A percentile compares a stretch with the other conserved stretches of the same genome.
Evolutionary conservation across 106 monocot species (phyloP).

Genomic region (Agapanthus africanus): DNA sequence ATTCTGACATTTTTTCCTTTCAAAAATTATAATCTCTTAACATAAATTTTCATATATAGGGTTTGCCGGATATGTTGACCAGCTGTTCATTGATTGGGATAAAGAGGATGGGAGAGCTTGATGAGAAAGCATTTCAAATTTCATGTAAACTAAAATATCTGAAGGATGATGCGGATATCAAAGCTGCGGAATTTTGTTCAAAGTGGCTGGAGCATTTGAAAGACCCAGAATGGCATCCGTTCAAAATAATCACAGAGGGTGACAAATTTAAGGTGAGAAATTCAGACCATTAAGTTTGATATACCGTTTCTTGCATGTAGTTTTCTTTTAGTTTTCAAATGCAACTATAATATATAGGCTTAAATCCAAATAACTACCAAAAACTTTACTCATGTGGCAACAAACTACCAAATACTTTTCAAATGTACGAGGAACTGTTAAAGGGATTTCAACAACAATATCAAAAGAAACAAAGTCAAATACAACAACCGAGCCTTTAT

Average conservation of each 20-base stretch:
- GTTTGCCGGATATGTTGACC: constrained; percentile 22
- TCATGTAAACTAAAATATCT: constrained; percentile 27
- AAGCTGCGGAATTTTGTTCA: constrained; percentile 24
- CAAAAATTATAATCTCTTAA: neutral
- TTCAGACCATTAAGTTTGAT: too few relatives aligned
- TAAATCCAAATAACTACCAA: too few relatives aligned
- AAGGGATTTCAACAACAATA: too few relatives aligned
- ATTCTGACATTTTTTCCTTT: too few relatives aligned
- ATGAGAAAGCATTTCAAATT: constrained; percentile 31
- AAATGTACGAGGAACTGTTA: neutral
- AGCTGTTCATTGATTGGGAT: constrained; percentile 27
- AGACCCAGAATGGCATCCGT: constrained; percentile 52
- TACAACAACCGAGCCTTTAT: too few relatives aligned
- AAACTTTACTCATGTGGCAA: too few relatives aligned
- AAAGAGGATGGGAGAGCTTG: constrained; percentile 57
- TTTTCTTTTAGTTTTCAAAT: too few relatives aligned
- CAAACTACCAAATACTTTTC: too few relatives aligned
- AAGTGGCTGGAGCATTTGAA: constrained; percentile 46
- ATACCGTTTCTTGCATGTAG: too few relatives aligned
- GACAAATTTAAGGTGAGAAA: constrained; percentile 26
- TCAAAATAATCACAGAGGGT: constrained; percentile 24
- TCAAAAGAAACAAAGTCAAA: too few relatives aligned
- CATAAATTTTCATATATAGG: constrained; percentile 17
- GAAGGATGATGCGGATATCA: constrained; percentile 28
- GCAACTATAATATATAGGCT: too few relatives aligned